Evolutionary conservation across 441 rosid genomes (phyloP).

Genomic region (Gossypium aridum): DNA sequence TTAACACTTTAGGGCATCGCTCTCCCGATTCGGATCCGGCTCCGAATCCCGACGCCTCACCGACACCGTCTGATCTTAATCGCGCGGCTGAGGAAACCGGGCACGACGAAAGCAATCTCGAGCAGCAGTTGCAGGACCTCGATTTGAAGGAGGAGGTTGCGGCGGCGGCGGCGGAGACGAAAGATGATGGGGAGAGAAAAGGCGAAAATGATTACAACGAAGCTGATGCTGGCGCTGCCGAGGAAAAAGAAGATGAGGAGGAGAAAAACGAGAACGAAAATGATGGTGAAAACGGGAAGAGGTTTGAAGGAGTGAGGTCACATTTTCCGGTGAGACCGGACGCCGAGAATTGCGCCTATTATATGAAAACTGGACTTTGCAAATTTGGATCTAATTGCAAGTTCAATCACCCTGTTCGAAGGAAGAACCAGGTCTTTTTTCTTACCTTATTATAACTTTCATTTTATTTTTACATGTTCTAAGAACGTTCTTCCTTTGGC

Average conservation of each 20-base stretch:
- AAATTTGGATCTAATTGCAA: slow-evolving; percentile 75
- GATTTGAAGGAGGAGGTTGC: slow-evolving; percentile 12
- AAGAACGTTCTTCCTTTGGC: neutral
- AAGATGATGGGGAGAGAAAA: slow-evolving; percentile 7
- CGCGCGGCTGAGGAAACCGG: slow-evolving; percentile 9
- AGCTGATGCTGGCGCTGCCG: slow-evolving; percentile 1
- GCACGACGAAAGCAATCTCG: slow-evolving; percentile 3
- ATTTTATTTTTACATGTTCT: neutral
- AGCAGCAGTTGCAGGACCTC: slow-evolving; percentile 20
- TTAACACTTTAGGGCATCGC: neutral
- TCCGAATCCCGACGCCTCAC: neutral
- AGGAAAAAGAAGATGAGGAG: slow-evolving; percentile 1
- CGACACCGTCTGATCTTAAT: slow-evolving; percentile 15
- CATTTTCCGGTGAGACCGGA: slow-evolving; percentile 65
- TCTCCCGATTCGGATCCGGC: slow-evolving; percentile 4
- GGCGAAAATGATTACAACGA: slow-evolving; percentile 8
- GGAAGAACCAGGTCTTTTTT: slow-evolving; percentile 41
- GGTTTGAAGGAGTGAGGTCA: slow-evolving; percentile 25
- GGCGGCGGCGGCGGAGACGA: slow-evolving; percentile 9
- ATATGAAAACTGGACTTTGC: slow-evolving; percentile 68
- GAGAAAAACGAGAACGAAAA: slow-evolving; percentile 17
- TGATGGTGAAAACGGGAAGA: slow-evolving; percentile 20
- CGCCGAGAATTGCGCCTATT: slow-evolving; percentile 77
- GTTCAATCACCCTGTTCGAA: slow-evolving; percentile 73
- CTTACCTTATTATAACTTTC: neutral